Conservation (phyloP, 768 basidiomycete genomes). For the Trametopsis cervina region DNA sequence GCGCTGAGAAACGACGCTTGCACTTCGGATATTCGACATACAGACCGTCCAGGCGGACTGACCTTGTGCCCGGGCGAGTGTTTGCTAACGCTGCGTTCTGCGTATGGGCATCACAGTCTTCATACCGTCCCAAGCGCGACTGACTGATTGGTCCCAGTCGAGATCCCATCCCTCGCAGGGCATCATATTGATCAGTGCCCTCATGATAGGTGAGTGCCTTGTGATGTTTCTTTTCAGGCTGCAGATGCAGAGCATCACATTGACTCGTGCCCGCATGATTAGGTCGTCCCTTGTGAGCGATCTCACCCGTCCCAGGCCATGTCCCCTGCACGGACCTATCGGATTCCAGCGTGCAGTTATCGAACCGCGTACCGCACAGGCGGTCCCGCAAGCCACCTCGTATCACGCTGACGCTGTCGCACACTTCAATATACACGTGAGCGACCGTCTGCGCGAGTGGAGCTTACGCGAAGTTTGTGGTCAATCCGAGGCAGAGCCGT, state of each 20-base stretch:
- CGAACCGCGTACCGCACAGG: not conserved
- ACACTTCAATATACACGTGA: no score
- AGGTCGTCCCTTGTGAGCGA: not conserved
- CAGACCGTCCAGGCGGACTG: not conserved
- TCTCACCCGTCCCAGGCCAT: not conserved
- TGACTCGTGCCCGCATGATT: not conserved
- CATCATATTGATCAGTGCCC: no score
- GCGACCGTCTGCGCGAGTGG: not conserved
- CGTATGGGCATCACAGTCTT: no score
- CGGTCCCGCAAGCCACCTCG: not conserved
- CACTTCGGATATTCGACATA: not conserved
- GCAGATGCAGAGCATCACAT: not conserved
- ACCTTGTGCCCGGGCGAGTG: not conserved
- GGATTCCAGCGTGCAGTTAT: not conserved
- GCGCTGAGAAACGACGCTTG: not conserved
- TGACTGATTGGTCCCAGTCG: no score
- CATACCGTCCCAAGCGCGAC: no score
- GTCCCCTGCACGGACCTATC: not conserved
- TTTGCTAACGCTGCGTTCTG: not conserved
- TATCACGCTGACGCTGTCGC: no score
- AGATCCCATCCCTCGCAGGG: no score
- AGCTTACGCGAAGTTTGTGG: no score
- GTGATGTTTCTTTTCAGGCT: not conserved
- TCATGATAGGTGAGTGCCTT: no score
- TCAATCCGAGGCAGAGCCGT: no score